Evolutionary conservation across 345 rosid genomes (phyloP).

Genomic region (Citrus hindsii): DNA sequence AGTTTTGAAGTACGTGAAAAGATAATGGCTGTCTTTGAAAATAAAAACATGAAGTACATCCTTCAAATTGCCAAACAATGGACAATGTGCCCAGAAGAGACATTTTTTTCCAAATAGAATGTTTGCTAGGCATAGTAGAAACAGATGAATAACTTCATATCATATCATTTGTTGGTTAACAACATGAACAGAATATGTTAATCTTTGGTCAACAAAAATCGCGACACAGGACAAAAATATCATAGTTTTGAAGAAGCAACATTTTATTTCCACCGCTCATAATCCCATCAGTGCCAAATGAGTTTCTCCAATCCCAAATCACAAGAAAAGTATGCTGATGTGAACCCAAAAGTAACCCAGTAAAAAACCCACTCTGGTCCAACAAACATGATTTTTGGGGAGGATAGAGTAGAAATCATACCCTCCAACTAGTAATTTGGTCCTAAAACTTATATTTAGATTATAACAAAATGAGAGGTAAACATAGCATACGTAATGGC

Average conservation of each 20-base stretch:
- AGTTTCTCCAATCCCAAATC: background rate
- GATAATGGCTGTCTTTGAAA: background rate
- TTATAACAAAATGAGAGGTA: background rate
- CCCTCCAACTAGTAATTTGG: background rate
- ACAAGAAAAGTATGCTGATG: background rate
- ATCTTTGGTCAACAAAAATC: background rate
- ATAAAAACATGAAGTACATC: background rate
- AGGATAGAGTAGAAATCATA: background rate
- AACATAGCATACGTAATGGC: constrained; percentile 3
- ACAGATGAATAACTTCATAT: background rate
- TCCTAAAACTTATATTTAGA: background rate
- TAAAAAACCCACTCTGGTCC: background rate
- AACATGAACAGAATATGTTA: background rate
- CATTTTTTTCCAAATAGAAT: background rate
- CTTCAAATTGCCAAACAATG: constrained; percentile 13
- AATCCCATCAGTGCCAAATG: background rate
- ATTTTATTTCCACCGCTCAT: background rate
- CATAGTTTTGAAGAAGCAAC: background rate
- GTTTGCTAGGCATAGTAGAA: background rate
- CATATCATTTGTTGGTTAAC: background rate
- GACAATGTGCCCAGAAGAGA: background rate
- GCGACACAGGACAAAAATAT: background rate
- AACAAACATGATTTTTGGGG: background rate
- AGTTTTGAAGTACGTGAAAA: background rate
- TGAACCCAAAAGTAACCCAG: background rate